These are phyloP conservation scores for Tardiomyces digboiensis DNA, from an alignment of 1,139 yeast species.

Conservation along the genomic window DNA sequence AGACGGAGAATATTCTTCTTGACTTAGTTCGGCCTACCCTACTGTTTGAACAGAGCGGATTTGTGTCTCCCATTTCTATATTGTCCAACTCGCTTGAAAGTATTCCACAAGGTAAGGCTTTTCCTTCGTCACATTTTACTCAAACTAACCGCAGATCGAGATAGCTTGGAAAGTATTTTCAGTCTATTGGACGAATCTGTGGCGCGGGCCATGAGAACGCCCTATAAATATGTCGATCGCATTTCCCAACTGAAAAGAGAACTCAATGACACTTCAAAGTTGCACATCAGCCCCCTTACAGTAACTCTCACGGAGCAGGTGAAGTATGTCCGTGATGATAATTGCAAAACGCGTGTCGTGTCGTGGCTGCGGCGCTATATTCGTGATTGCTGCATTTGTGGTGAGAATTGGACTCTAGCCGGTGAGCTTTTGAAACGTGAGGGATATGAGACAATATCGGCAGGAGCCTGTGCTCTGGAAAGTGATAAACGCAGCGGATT, in stretches of 20 bases:
- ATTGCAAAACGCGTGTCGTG: slow-evolving; percentile 20
- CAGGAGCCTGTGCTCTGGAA: background rate
- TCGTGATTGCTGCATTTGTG: slow-evolving; percentile 24
- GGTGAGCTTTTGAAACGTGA: slow-evolving; percentile 5
- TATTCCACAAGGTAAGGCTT: background rate
- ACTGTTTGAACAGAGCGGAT: background rate
- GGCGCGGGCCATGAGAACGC: slow-evolving; percentile 58
- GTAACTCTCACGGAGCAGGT: slow-evolving; percentile 69
- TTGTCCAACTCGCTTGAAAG: slow-evolving; percentile 5
- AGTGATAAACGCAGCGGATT: background rate
- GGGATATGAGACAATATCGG: background rate
- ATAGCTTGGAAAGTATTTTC: slow-evolving; percentile 34
- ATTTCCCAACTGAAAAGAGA: slow-evolving; percentile 20
- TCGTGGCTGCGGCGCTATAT: slow-evolving; percentile 42
- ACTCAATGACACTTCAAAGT: slow-evolving; percentile 15
- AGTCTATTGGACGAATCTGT: slow-evolving; percentile 63
- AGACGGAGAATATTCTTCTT: background rate
- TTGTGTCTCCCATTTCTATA: background rate
- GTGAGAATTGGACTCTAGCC: slow-evolving; percentile 15
- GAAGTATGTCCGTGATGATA: slow-evolving; percentile 37
- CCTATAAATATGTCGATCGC: slow-evolving; percentile 74
- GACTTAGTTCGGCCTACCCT: slow-evolving; percentile 1
- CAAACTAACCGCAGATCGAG: background rate
- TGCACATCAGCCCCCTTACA: slow-evolving; percentile 51
- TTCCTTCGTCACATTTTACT: background rate